These are phyloP conservation scores for Acephala macrosclerotiorum DNA, from an alignment of 2,329 filamentous ascomycete genomes.

Conservation along the genomic window DNA sequence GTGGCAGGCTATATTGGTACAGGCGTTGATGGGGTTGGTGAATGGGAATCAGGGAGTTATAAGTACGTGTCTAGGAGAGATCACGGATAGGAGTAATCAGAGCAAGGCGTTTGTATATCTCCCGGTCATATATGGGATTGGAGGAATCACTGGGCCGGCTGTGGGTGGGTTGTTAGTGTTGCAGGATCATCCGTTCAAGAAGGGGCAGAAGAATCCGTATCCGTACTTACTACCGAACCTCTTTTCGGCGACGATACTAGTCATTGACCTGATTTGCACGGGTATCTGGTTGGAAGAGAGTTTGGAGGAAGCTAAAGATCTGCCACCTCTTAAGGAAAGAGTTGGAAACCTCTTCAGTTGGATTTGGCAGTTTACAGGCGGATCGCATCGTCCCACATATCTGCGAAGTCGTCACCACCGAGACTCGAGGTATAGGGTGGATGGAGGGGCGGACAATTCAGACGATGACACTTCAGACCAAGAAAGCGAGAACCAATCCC, in stretches of 20 bases:
- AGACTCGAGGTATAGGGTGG: constrained; percentile 34
- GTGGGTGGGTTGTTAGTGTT: constrained; percentile 85
- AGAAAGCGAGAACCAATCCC: constrained; percentile 39
- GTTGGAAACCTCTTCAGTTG: constrained; percentile 68
- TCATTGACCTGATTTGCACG: constrained; percentile 75
- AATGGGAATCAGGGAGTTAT: constrained; percentile 97
- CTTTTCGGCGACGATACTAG: constrained; percentile 74
- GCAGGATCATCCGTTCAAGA: constrained; percentile 58
- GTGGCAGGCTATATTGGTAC: constrained; percentile 85
- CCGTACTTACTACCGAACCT: constrained; percentile 90
- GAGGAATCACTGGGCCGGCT: constrained; percentile 90
- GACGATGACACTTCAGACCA: constrained; percentile 41
- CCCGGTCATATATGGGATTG: constrained; percentile 94
- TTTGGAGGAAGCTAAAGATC: constrained; percentile 68
- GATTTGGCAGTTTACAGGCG: constrained; percentile 73
- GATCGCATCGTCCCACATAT: constrained; percentile 64
- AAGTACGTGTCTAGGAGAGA: constrained; percentile 90
- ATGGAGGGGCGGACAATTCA: constrained; percentile 49
- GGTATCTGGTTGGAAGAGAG: constrained; percentile 89
- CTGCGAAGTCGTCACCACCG: constrained; percentile 49
- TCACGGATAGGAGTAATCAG: constrained; percentile 95
- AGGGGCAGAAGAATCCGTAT: constrained; percentile 63
- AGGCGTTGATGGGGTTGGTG: constrained; percentile 88
- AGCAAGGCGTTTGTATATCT: constrained; percentile 92
- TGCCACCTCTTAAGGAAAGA: constrained; percentile 65